phyloP scores from a whole-genome alignment of 2,329 filamentous ascomycete genomes.

The Aspergillus sp. region DNA sequence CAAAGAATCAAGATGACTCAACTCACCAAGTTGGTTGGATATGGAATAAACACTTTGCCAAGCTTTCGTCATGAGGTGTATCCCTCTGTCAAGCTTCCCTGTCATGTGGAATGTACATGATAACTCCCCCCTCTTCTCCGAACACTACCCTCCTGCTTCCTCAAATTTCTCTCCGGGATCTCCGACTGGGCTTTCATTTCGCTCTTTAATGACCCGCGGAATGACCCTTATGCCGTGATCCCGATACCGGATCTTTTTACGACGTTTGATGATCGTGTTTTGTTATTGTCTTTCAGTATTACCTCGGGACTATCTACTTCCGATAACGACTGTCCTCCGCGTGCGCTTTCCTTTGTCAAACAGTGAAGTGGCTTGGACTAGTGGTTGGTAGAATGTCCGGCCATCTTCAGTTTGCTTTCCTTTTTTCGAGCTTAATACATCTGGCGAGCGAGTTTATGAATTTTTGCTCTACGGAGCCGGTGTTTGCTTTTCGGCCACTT shows the following conservation, averaged over 20 bases:
- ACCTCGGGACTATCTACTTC: background rate
- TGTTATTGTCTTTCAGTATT: slow-evolving; percentile 5
- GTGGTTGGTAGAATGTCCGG: slow-evolving; percentile 10
- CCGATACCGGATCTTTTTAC: background rate
- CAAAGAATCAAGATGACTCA: slow-evolving; percentile 92
- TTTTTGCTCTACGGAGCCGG: slow-evolving; percentile 10
- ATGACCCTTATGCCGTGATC: background rate
- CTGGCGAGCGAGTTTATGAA: slow-evolving; percentile 10
- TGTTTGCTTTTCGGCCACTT: slow-evolving; percentile 13
- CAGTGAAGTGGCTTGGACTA: slow-evolving; percentile 2
- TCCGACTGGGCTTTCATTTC: no score
- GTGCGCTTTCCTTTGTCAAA: slow-evolving; percentile 12
- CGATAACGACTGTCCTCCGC: background rate
- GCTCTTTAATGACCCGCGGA: background rate
- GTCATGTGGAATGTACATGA: background rate
- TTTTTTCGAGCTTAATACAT: slow-evolving; percentile 3
- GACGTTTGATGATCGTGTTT: slow-evolving; percentile 6
- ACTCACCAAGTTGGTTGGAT: slow-evolving; percentile 86
- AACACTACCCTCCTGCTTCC: background rate
- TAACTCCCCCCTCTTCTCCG: background rate
- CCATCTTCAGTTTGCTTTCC: slow-evolving; percentile 12
- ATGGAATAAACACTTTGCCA: slow-evolving; percentile 96
- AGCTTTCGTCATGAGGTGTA: slow-evolving; percentile 34
- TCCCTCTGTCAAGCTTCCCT: background rate
- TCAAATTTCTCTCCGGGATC: background rate